Evolutionary conservation across 495 filamentous ascomycete species (phyloP), one percentile per base, ranked within the genome.

Genomic region (Lasiosphaeria miniovina): DNA sequence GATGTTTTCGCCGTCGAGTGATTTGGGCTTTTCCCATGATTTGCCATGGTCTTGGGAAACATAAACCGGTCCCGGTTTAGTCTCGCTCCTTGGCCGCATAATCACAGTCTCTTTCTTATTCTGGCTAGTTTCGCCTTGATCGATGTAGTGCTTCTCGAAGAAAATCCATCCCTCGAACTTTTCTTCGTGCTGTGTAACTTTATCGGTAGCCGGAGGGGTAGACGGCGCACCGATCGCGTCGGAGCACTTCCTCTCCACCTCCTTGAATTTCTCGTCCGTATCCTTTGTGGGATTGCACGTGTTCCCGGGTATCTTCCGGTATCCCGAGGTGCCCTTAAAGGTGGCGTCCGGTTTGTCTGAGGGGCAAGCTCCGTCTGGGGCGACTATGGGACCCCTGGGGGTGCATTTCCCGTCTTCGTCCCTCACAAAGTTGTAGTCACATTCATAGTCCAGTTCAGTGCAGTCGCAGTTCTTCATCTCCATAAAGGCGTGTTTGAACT

Each of bases 291-390:
- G 15, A 61, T 88, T 82, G 74, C 94, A 98, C 17, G 80, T 81
- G 71, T 98, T 93, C 4, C 94, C 95, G 9, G 93, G 93, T 54
- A 98, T 97, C 67, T 90, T 82, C 55, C 93, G 85, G 79, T 90
- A 98, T 33, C 94, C 94, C 34, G 93, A 96, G 6, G 86, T 86
- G 14, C 89, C 94, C 76, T 75, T 87, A 71, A 88, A 98, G 11
- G 72, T 94, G 34, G 87, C 87, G 12, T 80, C 75, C 10, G 76
- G 72, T 34, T 80, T 76, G 24, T 76, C 77, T 0, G 83, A 74
- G 65, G 86, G 83, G 74, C 94, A 98, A 31, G 78, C 71, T 3
- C 80, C 88, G 45, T 86, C 78, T 0, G 82, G 86, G 12, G 85
- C 78, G 0, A 84, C 81, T 45, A 85, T 68, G 2, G 74, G 62